phyloP scores from a whole-genome alignment of 805 yeast genomes.

The Myxozyma melibiosi region DNA sequence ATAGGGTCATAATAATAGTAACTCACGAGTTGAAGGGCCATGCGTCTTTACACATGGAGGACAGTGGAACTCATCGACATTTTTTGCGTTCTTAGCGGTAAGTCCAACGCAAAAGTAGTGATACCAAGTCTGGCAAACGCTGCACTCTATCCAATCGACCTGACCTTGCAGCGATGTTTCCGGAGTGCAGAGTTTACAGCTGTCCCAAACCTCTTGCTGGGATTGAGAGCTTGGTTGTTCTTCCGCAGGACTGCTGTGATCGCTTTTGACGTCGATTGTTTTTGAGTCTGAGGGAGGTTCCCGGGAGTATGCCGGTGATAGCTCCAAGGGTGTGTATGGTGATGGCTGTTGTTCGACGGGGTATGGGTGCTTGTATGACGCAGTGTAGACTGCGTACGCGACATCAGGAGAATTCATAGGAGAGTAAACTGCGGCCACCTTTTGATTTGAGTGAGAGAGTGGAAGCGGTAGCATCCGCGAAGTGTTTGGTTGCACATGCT shows the following conservation, averaged over 20 bases:
- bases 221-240: neutral
- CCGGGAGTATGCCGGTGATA: constrained; percentile 1
- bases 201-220: constrained; percentile 31
- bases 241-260: neutral
- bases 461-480: constrained; percentile 1
- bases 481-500: neutral
- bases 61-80: constrained; percentile 59
- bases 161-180: constrained; percentile 30
- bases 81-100: constrained; percentile 43
- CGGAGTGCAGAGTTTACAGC: constrained; percentile 31
- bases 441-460: neutral
- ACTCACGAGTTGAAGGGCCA: constrained; percentile 51
- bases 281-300: neutral
- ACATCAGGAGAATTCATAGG: constrained; percentile 26
- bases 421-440: constrained; percentile 10
- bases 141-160: constrained; percentile 60
- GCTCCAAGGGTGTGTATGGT: constrained; percentile 25
- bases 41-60: constrained; percentile 46
- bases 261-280: neutral
- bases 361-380: constrained; percentile 1
- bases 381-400: constrained; percentile 9
- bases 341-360: constrained; percentile 21
- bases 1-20: neutral
- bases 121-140: constrained; percentile 56
- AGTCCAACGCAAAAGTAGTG: constrained; percentile 55